Percentiles rank a stretch among this genome's conserved stretches.
These are phyloP conservation scores for Trypanosoma platydactyli DNA, from an alignment of 208 protist species.

Conservation along the genomic window DNA sequence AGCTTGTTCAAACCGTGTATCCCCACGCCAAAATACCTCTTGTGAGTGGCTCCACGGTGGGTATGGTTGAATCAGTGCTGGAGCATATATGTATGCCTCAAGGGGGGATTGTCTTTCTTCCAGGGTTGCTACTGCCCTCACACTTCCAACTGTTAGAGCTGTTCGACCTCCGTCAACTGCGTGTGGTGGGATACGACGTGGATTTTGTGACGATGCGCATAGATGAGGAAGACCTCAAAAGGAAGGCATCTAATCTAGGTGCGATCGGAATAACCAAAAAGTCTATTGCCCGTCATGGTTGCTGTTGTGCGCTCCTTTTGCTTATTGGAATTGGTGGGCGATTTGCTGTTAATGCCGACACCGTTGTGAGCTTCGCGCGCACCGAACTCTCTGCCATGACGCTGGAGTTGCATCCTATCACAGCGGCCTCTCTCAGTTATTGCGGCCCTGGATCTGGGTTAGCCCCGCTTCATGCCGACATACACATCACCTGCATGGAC, in stretches of 20 bases:
- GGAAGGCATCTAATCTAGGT: conserved; percentile 5
- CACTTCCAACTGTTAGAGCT: conserved; percentile 22
- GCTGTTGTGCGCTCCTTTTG: conserved; percentile 13
- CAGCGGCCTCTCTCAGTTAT: background rate
- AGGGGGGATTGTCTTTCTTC: conserved; percentile 20
- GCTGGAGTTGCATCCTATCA: conserved; percentile 24
- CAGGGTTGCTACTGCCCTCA: conserved; percentile 26
- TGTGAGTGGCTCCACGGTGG: conserved; percentile 19
- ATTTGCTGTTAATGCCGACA: conserved; percentile 17
- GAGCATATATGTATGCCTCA: conserved; percentile 5
- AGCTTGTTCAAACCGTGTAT: conserved; percentile 4
- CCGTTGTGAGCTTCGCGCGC: conserved; percentile 11
- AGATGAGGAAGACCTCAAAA: conserved; percentile 21
- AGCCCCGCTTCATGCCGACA: conserved; percentile 3
- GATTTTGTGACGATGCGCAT: conserved; percentile 29
- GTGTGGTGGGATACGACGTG: conserved; percentile 34
- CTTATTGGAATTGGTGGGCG: conserved; percentile 29
- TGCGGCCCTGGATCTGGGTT: background rate
- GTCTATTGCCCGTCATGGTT: background rate
- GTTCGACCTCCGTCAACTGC: conserved; percentile 16
- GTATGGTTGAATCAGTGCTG: conserved; percentile 23
- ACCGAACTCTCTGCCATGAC: conserved; percentile 12
- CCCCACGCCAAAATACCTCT: conserved; percentile 9
- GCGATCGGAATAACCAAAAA: background rate
- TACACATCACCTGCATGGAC: conserved; percentile 34